Evolutionary conservation across 2,329 filamentous ascomycete genomes (phyloP).

Genomic region (Biscogniauxia mediterranea): DNA sequence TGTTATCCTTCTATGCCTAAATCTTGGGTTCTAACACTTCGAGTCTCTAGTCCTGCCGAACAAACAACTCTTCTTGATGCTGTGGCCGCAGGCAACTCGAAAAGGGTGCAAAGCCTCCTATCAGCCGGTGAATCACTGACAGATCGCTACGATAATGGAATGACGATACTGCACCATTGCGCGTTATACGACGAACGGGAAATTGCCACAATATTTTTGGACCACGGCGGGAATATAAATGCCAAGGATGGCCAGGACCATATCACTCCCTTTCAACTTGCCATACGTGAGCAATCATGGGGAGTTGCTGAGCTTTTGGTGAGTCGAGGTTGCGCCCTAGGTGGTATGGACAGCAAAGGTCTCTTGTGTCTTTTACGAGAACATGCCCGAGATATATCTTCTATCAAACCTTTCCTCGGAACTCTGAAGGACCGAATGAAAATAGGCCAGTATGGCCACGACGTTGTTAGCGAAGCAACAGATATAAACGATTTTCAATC

Average conservation of each 20-base stretch:
- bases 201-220: background rate
- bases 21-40: background rate
- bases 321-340: background rate
- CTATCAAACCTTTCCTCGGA: background rate
- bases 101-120: background rate
- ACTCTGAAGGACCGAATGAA: background rate
- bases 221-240: conserved; percentile 3
- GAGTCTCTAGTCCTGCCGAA: background rate
- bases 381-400: background rate
- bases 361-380: background rate
- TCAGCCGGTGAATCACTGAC: conserved; percentile 1
- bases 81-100: background rate
- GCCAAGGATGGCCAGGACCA: background rate
- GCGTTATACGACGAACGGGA: conserved; percentile 3
- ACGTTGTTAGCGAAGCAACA: conserved; percentile 1
- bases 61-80: background rate
- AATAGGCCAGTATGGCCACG: background rate
- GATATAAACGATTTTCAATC: conserved; percentile 1
- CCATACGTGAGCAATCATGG: conserved; percentile 1
- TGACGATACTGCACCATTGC: conserved; percentile 7
- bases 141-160: background rate
- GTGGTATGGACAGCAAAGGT: background rate
- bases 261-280: conserved; percentile 1
- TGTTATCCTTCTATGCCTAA: background rate
- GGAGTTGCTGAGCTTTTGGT: background rate